A percentile compares a stretch with the other conserved stretches of the same genome.
Evolutionary conservation across 208 protist species (phyloP).

Genomic region (Leishmania martiniquensis): DNA sequence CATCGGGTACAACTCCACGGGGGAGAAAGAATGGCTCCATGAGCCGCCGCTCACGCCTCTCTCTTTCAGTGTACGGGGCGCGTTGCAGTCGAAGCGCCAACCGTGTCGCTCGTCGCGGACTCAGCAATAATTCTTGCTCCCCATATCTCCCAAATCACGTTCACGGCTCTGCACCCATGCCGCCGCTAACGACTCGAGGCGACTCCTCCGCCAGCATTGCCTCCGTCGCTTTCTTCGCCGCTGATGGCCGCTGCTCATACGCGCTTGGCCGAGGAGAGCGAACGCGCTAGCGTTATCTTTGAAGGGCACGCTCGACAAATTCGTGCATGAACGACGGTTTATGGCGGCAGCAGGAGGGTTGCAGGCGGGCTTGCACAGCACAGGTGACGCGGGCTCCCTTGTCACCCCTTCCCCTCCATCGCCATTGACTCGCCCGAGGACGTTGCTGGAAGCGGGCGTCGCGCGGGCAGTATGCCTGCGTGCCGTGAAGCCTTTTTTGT

Average conservation of each 20-base stretch:
- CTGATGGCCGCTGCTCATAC: slow-evolving; percentile 25
- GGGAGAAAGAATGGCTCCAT: neutral
- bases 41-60: neutral
- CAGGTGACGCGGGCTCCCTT: neutral
- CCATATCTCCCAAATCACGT: neutral
- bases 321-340: neutral
- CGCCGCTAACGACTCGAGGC: neutral
- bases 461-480: slow-evolving; percentile 9
- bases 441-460: slow-evolving; percentile 4
- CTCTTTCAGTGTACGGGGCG: neutral
- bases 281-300: slow-evolving; percentile 43
- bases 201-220: neutral
- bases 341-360: neutral
- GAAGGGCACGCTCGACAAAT: slow-evolving; percentile 24
- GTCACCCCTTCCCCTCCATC: neutral
- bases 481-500: slow-evolving; percentile 19
- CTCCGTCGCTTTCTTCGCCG: slow-evolving; percentile 27
- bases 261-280: slow-evolving; percentile 34
- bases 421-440: neutral
- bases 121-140: neutral
- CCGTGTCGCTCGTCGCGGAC: neutral
- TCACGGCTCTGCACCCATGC: neutral
- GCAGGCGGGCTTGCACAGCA: neutral
- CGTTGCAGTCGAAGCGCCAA: neutral
- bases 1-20: neutral